phyloP scores from a whole-genome alignment of 202 grass and related monocot genomes.

The Eragrostis tef region DNA sequence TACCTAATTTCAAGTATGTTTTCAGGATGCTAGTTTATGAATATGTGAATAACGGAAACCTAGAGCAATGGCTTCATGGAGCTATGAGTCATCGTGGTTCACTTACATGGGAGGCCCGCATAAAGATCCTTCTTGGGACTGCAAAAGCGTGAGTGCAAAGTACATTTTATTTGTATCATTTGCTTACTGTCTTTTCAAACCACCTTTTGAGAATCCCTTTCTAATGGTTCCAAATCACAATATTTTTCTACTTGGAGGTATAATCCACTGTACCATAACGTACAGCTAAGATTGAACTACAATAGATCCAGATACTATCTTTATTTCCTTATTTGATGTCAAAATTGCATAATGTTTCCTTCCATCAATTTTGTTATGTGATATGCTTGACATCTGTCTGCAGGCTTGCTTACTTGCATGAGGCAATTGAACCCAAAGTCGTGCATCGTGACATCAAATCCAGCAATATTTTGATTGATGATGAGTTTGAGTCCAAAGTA shows the following conservation, averaged over 20 bases:
- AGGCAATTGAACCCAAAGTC: slow-evolving; percentile 99
- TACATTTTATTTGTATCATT: slow-evolving; percentile 20
- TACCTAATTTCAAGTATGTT: slow-evolving; percentile 35
- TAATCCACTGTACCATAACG: slow-evolving; percentile 26
- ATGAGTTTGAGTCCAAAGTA: slow-evolving; percentile 94
- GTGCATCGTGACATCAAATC: slow-evolving; percentile 98
- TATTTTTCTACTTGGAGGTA: slow-evolving; percentile 23
- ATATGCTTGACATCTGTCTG: slow-evolving; percentile 32
- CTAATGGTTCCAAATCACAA: slow-evolving; percentile 4
- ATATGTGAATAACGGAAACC: slow-evolving; percentile 96
- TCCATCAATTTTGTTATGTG: background rate
- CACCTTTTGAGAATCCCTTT: background rate
- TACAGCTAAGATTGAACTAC: slow-evolving; percentile 20
- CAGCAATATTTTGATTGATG: slow-evolving; percentile 98
- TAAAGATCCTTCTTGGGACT: slow-evolving; percentile 95
- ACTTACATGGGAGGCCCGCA: slow-evolving; percentile 93
- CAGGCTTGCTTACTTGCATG: slow-evolving; percentile 98
- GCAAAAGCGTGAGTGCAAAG: slow-evolving; percentile 84
- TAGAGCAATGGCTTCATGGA: slow-evolving; percentile 99
- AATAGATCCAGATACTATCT: slow-evolving; percentile 10
- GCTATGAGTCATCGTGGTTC: slow-evolving; percentile 84
- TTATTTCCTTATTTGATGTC: slow-evolving; percentile 9
- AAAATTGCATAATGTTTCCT: slow-evolving; percentile 9
- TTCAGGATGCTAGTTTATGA: slow-evolving; percentile 98
- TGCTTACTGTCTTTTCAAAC: slow-evolving; percentile 21